Evolutionary conservation across 345 rosid genomes (phyloP).

Genomic region (Citrus reticulata): DNA sequence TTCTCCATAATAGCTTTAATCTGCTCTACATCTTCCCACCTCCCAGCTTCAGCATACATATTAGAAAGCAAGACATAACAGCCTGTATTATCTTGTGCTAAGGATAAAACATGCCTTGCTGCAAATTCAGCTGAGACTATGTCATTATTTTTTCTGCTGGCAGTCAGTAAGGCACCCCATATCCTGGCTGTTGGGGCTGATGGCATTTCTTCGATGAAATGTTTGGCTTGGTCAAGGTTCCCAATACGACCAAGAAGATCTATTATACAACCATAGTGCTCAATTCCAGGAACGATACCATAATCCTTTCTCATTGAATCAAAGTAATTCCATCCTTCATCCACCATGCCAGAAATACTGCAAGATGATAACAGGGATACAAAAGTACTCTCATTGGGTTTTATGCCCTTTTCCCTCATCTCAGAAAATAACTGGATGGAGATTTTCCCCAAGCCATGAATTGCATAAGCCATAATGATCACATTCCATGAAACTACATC

Average conservation of each 20-base stretch:
- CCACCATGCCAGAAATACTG: conserved; percentile 66
- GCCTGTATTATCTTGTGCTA: conserved; percentile 69
- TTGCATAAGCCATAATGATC: conserved; percentile 67
- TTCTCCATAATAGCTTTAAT: conserved; percentile 50
- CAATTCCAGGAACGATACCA: conserved; percentile 64
- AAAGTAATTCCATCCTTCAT: conserved; percentile 69
- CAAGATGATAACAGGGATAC: conserved; percentile 63
- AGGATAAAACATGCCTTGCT: conserved; percentile 36
- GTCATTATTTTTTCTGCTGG: conserved; percentile 55
- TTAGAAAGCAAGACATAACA: conserved; percentile 65
- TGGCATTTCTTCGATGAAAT: conserved; percentile 60
- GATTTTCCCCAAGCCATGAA: conserved; percentile 56
- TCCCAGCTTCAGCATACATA: conserved; percentile 77
- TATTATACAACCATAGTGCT: conserved; percentile 70
- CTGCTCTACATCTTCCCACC: conserved; percentile 58
- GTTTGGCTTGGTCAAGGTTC: conserved; percentile 45
- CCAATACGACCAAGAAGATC: conserved; percentile 71
- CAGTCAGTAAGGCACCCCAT: conserved; percentile 78
- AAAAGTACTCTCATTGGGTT: conserved; percentile 67
- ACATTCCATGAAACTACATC: conserved; percentile 76
- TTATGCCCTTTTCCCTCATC: conserved; percentile 43
- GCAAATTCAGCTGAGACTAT: conserved; percentile 58
- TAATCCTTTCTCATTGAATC: conserved; percentile 55
- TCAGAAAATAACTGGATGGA: conserved; percentile 45
- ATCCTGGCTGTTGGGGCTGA: conserved; percentile 55